phyloP scores from a whole-genome alignment of 805 yeast species.

The Cyberlindnera subsufficiens region DNA sequence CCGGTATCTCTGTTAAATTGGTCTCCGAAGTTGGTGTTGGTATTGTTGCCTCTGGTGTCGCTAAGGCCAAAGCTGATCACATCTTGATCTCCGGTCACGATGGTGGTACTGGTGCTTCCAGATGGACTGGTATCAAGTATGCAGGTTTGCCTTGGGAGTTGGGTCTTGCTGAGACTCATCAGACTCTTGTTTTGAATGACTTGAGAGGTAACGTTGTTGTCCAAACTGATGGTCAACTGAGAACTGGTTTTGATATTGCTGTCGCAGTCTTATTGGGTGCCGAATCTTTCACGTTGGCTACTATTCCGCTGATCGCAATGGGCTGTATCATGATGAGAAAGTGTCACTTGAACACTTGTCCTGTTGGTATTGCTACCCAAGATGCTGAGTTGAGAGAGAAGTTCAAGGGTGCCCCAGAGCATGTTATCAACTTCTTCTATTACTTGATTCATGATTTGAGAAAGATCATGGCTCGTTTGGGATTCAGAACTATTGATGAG shows the following conservation, averaged over 20 bases:
- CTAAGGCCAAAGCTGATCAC: conserved; percentile 97
- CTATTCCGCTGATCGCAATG: conserved; percentile 94
- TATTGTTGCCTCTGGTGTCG: conserved; percentile 98
- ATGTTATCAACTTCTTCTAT: conserved; percentile 95
- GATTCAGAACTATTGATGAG: conserved; percentile 93
- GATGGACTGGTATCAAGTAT: conserved; percentile 94
- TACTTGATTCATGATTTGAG: conserved; percentile 91
- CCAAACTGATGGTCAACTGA: conserved; percentile 97
- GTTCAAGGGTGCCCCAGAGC: conserved; percentile 96
- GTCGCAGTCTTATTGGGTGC: conserved; percentile 96
- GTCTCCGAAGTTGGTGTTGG: conserved; percentile 99
- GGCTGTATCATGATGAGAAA: conserved; percentile 97
- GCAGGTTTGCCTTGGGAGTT: conserved; percentile 99
- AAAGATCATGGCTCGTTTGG: conserved; percentile 87
- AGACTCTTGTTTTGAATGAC: conserved; percentile 91
- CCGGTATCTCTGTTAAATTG: conserved; percentile 92
- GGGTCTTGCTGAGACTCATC: conserved; percentile 97
- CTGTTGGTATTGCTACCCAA: conserved; percentile 98
- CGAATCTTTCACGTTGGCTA: conserved; percentile 97
- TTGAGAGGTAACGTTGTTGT: conserved; percentile 92
- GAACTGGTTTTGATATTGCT: conserved; percentile 96
- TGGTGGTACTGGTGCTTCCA: conserved; percentile 99
- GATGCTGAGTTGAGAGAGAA: conserved; percentile 90
- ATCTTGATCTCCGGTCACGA: conserved; percentile 95
- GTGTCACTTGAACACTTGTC: conserved; percentile 91